phyloP scores from a whole-genome alignment of 2,329 filamentous ascomycete species.

The Pseudopithomyces maydicus region DNA sequence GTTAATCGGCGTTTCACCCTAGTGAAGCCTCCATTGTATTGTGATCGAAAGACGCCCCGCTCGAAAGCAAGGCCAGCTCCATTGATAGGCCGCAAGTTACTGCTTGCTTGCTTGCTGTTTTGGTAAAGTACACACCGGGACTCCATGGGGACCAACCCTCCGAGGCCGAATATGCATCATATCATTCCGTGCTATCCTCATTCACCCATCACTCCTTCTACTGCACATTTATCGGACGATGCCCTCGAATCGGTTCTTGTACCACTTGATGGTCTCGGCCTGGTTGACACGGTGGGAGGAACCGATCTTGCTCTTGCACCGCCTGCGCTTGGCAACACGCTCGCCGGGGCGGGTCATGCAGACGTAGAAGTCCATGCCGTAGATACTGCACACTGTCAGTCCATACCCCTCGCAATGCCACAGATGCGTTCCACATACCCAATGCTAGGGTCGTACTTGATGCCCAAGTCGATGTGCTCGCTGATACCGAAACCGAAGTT shows the following conservation, averaged over 20 bases:
- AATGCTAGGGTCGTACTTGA: constrained; percentile 68
- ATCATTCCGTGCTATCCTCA: constrained; percentile 34
- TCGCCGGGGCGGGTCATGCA: constrained; percentile 99
- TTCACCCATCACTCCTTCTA: constrained; percentile 20
- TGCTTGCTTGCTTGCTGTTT: constrained; percentile 48
- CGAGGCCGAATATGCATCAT: constrained; percentile 46
- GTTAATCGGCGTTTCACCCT: constrained; percentile 63
- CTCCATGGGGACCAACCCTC: constrained; percentile 44
- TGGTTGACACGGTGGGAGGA: constrained; percentile 91
- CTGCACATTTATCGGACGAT: constrained; percentile 85
- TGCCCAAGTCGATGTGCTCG: constrained; percentile 99
- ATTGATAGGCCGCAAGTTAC: constrained; percentile 53
- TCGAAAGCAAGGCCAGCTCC: constrained; percentile 46
- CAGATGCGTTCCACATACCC: constrained; percentile 32
- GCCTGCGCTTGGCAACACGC: constrained; percentile 94
- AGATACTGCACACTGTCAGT: constrained; percentile 43
- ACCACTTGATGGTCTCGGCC: constrained; percentile 97
- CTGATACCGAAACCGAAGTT: constrained; percentile 97
- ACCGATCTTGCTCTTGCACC: constrained; percentile 85
- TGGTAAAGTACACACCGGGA: constrained; percentile 48
- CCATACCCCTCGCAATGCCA: neutral
- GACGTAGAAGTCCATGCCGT: constrained; percentile 99
- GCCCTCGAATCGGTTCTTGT: constrained; percentile 93
- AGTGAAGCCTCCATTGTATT: constrained; percentile 64
- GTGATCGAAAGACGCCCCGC: constrained; percentile 46